A percentile compares a stretch with the other conserved stretches of the same genome.
Conservation (phyloP, 2,329 filamentous ascomycete species). For the Microdochium bolleyi region DNA sequence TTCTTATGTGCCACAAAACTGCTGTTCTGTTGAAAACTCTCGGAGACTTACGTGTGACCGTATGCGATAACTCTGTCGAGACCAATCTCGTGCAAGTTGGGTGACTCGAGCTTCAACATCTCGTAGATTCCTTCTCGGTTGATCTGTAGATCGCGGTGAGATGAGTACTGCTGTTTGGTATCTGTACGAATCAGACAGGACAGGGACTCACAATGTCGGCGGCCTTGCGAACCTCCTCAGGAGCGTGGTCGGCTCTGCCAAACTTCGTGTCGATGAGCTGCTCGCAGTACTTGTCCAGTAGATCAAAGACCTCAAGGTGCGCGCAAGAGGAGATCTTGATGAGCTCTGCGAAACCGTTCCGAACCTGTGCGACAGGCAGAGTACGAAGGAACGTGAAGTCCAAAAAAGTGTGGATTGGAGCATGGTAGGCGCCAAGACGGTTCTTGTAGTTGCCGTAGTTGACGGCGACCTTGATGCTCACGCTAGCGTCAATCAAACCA, state of each 20-base stretch:
- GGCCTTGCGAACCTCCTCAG: constrained; percentile 46
- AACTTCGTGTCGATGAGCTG: constrained; percentile 58
- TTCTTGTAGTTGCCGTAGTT: constrained; percentile 75
- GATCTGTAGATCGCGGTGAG: constrained; percentile 31
- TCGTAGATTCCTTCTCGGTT: constrained; percentile 63
- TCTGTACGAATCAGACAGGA: not conserved
- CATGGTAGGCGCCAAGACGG: constrained; percentile 64
- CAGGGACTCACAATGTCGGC: constrained; percentile 38
- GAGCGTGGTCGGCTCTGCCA: constrained; percentile 49
- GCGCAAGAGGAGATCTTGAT: constrained; percentile 71
- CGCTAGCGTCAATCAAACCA: constrained; percentile 66
- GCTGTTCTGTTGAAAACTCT: not conserved
- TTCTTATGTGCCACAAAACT: too few relatives aligned
- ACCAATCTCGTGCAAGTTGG: constrained; percentile 66
- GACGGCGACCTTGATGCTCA: constrained; percentile 71
- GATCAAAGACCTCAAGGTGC: constrained; percentile 56
- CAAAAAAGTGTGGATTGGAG: constrained; percentile 63
- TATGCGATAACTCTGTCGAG: constrained; percentile 67
- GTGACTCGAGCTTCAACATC: constrained; percentile 67
- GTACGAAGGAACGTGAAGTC: constrained; percentile 67
- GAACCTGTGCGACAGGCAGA: constrained; percentile 58
- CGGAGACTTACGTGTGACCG: constrained; percentile 53
- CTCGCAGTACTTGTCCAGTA: constrained; percentile 64
- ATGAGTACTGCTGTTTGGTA: not conserved
- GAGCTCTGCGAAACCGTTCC: constrained; percentile 67